Conservation (phyloP, 2,329 filamentous ascomycete genomes). For the Hymenoscyphus fructigenus region DNA sequence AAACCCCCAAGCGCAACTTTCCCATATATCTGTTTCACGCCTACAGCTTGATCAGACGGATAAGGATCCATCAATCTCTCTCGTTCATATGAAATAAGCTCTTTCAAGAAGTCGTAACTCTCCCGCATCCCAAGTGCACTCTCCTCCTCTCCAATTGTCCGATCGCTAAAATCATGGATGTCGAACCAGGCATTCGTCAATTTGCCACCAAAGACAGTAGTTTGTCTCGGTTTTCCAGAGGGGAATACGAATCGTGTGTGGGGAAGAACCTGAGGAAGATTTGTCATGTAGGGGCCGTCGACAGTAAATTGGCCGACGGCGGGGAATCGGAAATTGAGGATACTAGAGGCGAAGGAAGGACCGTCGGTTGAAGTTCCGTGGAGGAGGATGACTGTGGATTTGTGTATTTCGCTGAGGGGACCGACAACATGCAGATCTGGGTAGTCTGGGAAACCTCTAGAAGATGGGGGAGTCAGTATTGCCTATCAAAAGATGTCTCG, state of each 20-base stretch:
- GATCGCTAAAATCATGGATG: slow-evolving; percentile 28
- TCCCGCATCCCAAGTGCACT: slow-evolving; percentile 18
- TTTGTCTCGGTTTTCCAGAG: slow-evolving; percentile 17
- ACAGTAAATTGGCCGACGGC: slow-evolving; percentile 18
- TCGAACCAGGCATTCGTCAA: slow-evolving; percentile 34
- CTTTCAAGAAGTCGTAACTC: slow-evolving; percentile 17
- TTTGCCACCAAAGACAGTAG: slow-evolving; percentile 25
- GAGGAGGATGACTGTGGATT: slow-evolving; percentile 40
- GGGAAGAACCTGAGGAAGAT: slow-evolving; percentile 6
- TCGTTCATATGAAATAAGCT: slow-evolving; percentile 16
- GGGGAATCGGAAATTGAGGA: slow-evolving; percentile 32
- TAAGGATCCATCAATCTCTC: not conserved
- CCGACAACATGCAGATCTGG: slow-evolving; percentile 22
- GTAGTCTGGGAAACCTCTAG: not conserved
- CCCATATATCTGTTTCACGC: not conserved
- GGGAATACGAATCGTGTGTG: slow-evolving; percentile 28
- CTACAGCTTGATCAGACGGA: not conserved
- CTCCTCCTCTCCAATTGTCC: slow-evolving; percentile 22
- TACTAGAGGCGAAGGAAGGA: slow-evolving; percentile 37
- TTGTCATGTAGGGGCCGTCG: slow-evolving; percentile 37
- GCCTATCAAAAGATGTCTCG: too few relatives aligned
- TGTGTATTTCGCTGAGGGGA: slow-evolving; percentile 31
- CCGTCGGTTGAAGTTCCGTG: slow-evolving; percentile 42
- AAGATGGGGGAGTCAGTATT: too few relatives aligned
- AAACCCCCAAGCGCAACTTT: slow-evolving; percentile 25